Evolutionary conservation across 495 filamentous ascomycete species (phyloP), one percentile per base, ranked within the genome.

Genomic region (Aspergillus campestris): DNA sequence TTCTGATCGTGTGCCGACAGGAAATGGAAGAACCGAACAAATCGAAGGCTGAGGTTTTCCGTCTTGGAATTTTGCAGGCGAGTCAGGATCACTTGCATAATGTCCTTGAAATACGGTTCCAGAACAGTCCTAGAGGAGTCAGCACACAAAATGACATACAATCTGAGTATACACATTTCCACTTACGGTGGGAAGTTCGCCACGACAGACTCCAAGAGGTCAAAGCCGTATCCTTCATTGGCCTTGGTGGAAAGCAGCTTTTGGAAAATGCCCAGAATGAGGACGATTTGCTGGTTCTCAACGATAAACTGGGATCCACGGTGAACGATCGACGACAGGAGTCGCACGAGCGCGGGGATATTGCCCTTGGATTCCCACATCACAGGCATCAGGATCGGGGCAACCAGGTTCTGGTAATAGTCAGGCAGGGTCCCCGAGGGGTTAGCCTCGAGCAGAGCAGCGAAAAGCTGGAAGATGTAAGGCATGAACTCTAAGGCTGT

Each of bases 391-490:
- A 97, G 77, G 42, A 95, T 77, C 11, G 83, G 81, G 2, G 72
- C 67, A 37, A 95, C 75, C 31, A 99, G 67, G 7, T 77, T 72
- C 54, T 87, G 79, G 66, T 90, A 95, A 51, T 82, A 82, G 7
- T 79, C 74, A 0, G 89, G 80, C 11, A 97, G 70, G 10, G 80
- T 71, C 6, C 73, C 82, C 6, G 84, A 72, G 3, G 86, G 81
- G 51, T 90, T 87, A 27, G 83, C 75, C 66, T 95, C 89, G 3
- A 97, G 78, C 31, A 97, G 77, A 13, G 89, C 84, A 4, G 89
- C 84, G 45, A 96, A 87, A 27, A 99, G 78, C 65, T 97, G 94
- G 71, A 99, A 95, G 34, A 97, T 81, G 53, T 95, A 99, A 8
- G 92, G 94, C 51, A 85, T 82, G 62, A 97, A 99, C 67, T 99